phyloP scores from a whole-genome alignment of 306 rosid species.

The Echinosophora koreensis region DNA sequence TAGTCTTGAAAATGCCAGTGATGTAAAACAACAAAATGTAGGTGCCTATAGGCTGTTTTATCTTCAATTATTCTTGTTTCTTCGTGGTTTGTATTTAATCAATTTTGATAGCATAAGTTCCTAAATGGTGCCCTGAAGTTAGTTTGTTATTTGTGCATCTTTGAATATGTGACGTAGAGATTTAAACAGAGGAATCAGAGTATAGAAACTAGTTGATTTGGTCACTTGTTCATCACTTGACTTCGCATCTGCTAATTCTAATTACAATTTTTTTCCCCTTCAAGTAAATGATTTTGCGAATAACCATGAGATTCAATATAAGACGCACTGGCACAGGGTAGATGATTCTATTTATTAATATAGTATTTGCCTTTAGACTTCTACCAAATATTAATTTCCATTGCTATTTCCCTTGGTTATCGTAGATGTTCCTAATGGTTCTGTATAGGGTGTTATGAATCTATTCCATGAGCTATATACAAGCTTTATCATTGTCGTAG shows the following conservation, averaged over 20 bases:
- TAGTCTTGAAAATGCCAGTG: slow-evolving; percentile 41
- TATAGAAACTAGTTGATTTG: slow-evolving; percentile 2
- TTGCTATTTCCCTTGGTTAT: not conserved
- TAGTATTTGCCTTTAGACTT: slow-evolving; percentile 13
- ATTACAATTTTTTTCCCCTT: slow-evolving; percentile 1
- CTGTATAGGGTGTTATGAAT: not conserved
- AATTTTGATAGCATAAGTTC: slow-evolving; percentile 52
- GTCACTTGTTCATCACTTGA: slow-evolving; percentile 16
- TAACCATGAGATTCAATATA: not conserved
- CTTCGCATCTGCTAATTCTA: slow-evolving; percentile 18
- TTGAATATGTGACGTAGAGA: slow-evolving; percentile 13
- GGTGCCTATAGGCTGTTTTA: slow-evolving; percentile 41
- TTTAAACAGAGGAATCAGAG: slow-evolving; percentile 12
- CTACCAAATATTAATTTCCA: not conserved
- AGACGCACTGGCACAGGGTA: not conserved
- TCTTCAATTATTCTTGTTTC: slow-evolving; percentile 39
- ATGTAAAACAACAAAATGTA: slow-evolving; percentile 41
- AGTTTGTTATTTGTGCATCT: slow-evolving; percentile 33
- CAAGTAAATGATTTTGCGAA: slow-evolving; percentile 8
- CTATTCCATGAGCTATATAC: not conserved
- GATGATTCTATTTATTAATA: too few species aligned
- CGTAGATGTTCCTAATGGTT: not conserved
- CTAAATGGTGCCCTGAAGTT: slow-evolving; percentile 28
- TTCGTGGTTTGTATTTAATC: slow-evolving; percentile 38
- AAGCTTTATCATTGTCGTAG: not conserved